Evolutionary conservation across 805 yeast species (phyloP).

Genomic region (Yarrowia porcina): DNA sequence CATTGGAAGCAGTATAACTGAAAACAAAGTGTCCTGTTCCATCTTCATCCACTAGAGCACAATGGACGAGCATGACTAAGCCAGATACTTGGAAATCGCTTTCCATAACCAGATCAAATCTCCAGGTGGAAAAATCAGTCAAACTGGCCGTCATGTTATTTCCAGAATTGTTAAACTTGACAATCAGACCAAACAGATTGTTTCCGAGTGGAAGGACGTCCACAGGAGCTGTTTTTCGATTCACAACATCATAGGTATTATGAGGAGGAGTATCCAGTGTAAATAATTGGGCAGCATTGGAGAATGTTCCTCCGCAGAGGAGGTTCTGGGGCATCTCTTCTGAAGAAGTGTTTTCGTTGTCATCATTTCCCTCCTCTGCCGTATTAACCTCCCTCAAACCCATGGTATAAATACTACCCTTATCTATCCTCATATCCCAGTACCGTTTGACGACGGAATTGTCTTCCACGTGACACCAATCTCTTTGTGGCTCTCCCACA

Average conservation of each 20-base stretch:
- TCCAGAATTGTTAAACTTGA: conserved; percentile 20
- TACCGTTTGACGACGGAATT: conserved; percentile 17
- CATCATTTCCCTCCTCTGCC: background rate
- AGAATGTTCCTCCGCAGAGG: conserved; percentile 12
- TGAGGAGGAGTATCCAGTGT: conserved; percentile 12
- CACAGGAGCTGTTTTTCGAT: conserved; percentile 9
- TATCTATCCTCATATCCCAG: conserved; percentile 14
- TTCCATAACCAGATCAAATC: conserved; percentile 2
- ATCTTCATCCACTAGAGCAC: conserved; percentile 14
- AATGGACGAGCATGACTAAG: conserved; percentile 4
- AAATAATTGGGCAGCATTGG: background rate
- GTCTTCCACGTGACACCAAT: conserved; percentile 23
- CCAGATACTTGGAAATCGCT: conserved; percentile 5
- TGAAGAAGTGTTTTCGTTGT: background rate
- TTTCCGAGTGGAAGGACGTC: background rate
- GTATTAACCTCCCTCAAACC: background rate
- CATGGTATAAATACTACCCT: conserved; percentile 21
- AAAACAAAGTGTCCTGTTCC: conserved; percentile 15
- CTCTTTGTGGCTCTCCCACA: background rate
- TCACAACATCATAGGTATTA: conserved; percentile 5
- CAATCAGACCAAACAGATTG: background rate
- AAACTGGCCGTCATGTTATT: conserved; percentile 15
- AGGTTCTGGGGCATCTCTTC: background rate
- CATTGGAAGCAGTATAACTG: background rate
- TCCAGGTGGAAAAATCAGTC: conserved; percentile 11